Evolutionary conservation across 306 rosid genomes (phyloP), one percentile per base, ranked within the genome.

Genomic region (Ceratonia siliqua): DNA sequence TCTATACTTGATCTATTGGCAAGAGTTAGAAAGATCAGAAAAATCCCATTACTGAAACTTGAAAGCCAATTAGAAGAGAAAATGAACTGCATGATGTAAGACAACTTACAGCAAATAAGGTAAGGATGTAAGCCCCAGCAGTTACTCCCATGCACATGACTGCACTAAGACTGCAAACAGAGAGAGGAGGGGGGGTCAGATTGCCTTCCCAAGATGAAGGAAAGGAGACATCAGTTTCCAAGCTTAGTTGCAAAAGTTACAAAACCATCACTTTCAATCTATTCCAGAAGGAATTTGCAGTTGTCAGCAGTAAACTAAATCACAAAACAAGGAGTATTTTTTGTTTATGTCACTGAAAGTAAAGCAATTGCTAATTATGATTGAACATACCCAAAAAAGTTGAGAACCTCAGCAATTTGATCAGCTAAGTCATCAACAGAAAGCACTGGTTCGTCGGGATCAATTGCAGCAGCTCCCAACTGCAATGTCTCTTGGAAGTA

Each of bases 61-160:
- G 2, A 59, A 59, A 36, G 35, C 56, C 62, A 71, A 28, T 75
- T 54, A 33, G 54, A 42, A 76, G 35, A 30, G 3, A 2, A 56
- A 14, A 35, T 21, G 43, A 48, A 27, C 18, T 55, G 77, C 52
- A 70, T n/a, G 15, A 41, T 33, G 66, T 30, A 53, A 58, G 43
- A 52, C 38, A 67, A 78, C 97, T 87, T 88, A 94, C 99, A 58
- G 99, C 95, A 83, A 94, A 94, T 70, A 90, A 80, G 76, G 93
- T 87, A 65, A 94, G 93, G 73, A 94, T 79, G 81, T 88, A 94
- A 58, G 99, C 99, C 80, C 99, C 99, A 38, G 96, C 99, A 33
- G 96, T 87, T 62, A 90, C 99, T 43, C 99, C 99, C 93, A 92
- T 86, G 67, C 99, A 94, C 97, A 94, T 94, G 57, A 89, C 99